These are phyloP conservation scores for Suhomyces panamericanus DNA, from an alignment of 1,139 yeast species.

Conservation along the genomic window DNA sequence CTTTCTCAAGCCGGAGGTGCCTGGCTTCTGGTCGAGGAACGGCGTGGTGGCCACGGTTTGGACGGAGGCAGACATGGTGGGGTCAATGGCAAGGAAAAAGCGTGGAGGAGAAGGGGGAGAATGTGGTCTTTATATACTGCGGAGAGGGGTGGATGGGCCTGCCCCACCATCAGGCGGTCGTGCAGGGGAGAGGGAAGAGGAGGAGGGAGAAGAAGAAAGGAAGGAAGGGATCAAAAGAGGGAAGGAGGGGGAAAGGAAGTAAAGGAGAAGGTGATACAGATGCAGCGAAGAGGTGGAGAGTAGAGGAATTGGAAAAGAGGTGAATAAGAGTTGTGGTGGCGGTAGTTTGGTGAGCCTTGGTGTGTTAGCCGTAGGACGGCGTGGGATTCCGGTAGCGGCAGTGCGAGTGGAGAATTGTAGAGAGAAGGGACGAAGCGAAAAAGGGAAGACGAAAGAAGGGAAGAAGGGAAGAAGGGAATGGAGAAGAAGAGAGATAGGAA, in stretches of 20 bases:
- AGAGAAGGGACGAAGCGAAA: too few species aligned
- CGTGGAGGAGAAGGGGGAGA: not conserved
- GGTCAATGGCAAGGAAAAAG: not conserved
- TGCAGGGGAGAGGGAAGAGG: constrained; percentile 1
- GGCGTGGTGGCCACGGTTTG: constrained; percentile 60
- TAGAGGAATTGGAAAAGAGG: not conserved
- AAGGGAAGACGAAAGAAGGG: too few species aligned
- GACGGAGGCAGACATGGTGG: constrained; percentile 17
- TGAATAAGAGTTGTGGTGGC: too few species aligned
- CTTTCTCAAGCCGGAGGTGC: constrained; percentile 95
- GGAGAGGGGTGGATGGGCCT: too few species aligned
- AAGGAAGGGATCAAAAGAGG: not conserved
- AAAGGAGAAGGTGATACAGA: not conserved
- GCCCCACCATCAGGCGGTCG: constrained; percentile 2
- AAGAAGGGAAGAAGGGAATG: too few species aligned
- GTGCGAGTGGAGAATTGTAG: too few species aligned
- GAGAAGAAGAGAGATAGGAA: too few species aligned
- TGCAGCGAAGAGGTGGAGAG: not conserved
- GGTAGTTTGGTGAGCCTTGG: too few species aligned
- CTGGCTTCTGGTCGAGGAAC: constrained; percentile 92
- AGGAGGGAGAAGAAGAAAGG: not conserved
- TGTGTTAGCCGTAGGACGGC: too few species aligned
- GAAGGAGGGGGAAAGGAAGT: not conserved
- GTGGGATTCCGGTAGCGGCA: too few species aligned
- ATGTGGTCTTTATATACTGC: not conserved